phyloP scores from a whole-genome alignment of 106 monocot genomes.

The Narthecium ossifragum region DNA sequence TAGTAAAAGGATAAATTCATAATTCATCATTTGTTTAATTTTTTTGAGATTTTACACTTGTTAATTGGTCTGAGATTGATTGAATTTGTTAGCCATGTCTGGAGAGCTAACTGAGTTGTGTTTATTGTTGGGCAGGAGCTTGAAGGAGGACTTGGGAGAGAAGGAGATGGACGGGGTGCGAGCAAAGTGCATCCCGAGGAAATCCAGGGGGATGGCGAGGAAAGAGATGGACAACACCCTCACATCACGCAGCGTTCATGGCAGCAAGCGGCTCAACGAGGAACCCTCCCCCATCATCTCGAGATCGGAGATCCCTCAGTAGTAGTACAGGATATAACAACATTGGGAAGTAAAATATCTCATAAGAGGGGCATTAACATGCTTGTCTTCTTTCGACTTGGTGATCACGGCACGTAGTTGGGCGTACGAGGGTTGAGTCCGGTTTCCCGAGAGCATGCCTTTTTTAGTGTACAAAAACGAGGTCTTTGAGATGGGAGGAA shows the following conservation, averaged over 20 bases:
- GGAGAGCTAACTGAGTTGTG: neutral
- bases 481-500: no score
- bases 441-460: no score
- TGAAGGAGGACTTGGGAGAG: constrained; percentile 34
- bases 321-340: neutral
- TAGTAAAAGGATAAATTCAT: no score
- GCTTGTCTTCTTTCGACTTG: constrained; percentile 11
- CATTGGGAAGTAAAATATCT: neutral
- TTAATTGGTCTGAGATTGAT: neutral
- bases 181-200: constrained; percentile 73
- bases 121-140: constrained; percentile 19
- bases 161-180: constrained; percentile 38
- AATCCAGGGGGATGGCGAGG: constrained; percentile 10
- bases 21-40: neutral
- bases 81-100: neutral
- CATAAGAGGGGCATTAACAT: neutral
- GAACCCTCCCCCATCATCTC: constrained; percentile 5
- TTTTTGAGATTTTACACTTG: neutral
- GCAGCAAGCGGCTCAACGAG: constrained; percentile 36
- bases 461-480: no score
- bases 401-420: constrained; percentile 32
- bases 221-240: constrained; percentile 8
- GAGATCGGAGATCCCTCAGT: neutral
- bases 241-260: constrained; percentile 35
- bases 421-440: no score